Evolutionary conservation across 495 filamentous ascomycete species (phyloP), one percentile per base, ranked within the genome.

Genomic region (Penicillium canescens): DNA sequence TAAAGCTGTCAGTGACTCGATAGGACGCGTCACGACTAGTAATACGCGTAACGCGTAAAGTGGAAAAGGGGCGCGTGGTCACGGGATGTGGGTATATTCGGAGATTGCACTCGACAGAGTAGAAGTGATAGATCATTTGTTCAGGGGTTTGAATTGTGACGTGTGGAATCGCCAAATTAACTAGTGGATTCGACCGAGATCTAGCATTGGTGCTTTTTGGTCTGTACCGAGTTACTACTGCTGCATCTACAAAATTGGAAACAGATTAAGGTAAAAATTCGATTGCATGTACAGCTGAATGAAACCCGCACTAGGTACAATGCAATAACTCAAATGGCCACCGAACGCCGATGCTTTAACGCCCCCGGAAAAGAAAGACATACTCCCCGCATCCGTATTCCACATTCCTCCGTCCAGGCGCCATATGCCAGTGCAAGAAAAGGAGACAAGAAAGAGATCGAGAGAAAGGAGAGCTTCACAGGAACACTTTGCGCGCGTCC

Each of bases 401-500:
- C 21, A 23, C 38, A 46, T 31, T 50, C 10, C 48, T 24, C 38
- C 36, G 14, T 49, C n/a, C n/a, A 8, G 46, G 31, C 24, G 42
- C 42, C 50, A n/a, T 11, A 35, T 31, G 35, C 24, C 28, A 18
- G 18, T 18, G 18, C 18, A 18, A 18, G 18, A 47, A 45, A 43
- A 50, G 4, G 37, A 44, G 14, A 52, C 31, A 35, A 41, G 21
- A 48, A 35, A 41, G 21, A 48, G 18, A 23, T n/a, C 33, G 46
- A 31, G 45, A 43, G 37, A 41, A 39, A 20, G 33, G 6, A 28
- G 23, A 26, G 20, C 42, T 10, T 65, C 52, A 81, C 43, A 87
- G 69, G 51, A 81, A 85, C 24, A 98, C 87, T 65, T 88, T 84
- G 63, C 77, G 84, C 9, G 92, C 91, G 41, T 96, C 90, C 49